A percentile compares a stretch with the other conserved stretches of the same genome.
Conservation (phyloP, 306 rosid genomes). For the Acacia melanoxylon region DNA sequence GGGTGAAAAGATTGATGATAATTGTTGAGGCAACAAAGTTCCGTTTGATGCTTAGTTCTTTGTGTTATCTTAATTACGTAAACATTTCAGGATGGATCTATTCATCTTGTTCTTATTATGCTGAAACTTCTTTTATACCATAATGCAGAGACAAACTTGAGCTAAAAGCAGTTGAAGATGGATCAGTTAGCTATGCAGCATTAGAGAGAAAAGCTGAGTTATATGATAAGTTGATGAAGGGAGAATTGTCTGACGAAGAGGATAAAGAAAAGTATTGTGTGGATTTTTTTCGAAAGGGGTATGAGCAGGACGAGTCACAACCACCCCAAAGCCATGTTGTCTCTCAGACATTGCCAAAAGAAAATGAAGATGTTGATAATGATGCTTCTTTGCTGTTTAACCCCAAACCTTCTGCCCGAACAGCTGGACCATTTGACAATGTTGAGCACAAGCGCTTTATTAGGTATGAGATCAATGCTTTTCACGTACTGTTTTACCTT, state of each 20-base stretch:
- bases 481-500: not conserved
- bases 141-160: conserved; percentile 85
- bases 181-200: conserved; percentile 80
- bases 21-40: not conserved
- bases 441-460: conserved; percentile 78
- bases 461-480: conserved; percentile 48
- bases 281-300: conserved; percentile 75
- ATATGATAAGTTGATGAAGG: conserved; percentile 75
- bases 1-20: not conserved
- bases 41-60: not conserved
- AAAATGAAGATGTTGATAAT: conserved; percentile 47
- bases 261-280: conserved; percentile 92
- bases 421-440: conserved; percentile 54
- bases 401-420: conserved; percentile 52
- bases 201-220: conserved; percentile 80
- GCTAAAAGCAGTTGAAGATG: conserved; percentile 84
- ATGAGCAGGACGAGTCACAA: conserved; percentile 57
- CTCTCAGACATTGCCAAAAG: conserved; percentile 28
- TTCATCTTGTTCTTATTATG: not conserved
- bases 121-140: conserved; percentile 5
- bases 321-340: conserved; percentile 30
- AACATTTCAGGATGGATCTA: not conserved
- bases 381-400: conserved; percentile 49
- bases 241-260: conserved; percentile 89
- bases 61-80: not conserved